Evolutionary conservation across 495 filamentous ascomycete species (phyloP), one percentile per base, ranked within the genome.

Genomic region (Aspergillus panamensis): DNA sequence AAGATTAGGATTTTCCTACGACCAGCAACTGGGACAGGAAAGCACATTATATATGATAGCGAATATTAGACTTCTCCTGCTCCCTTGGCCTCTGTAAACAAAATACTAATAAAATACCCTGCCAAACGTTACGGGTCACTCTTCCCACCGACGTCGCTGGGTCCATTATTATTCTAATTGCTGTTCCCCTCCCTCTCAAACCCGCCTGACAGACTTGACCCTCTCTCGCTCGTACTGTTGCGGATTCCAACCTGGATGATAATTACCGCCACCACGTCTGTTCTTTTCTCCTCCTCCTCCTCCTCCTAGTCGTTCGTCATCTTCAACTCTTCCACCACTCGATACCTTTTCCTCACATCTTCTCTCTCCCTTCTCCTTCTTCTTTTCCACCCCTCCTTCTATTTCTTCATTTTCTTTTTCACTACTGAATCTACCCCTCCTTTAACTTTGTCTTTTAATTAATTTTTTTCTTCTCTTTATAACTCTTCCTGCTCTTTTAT

Each of bases 301-400:
- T 67, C 16, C 37, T 37, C 14, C 33, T 9, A 37, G n/a, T 52
- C 29, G 5, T 17, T 48, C 16, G 31, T 51, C 30, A 37, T 40
- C 32, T 32, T 52, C 50, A 21, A 20, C 50, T n/a, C 13, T 25
- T 50, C 21, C 25, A 29, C 25, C 48, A 31, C 16, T 16, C 8
- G 16, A 45, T 8, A 45, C 58, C 53, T 43, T 62, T 33, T 40
- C 52, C 60, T 62, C 57, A 62, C 57, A 39, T 48, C 63, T 61
- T 51, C 56, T 56, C 42, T 50, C 61, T 61, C 49, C 43, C 61
- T 42, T 60, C 16, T 39, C 54, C 53, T 51, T 49, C 30, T 57
- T n/a, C 58, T 58, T 58, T 32, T 39, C 53, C 65, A 59, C 53
- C 60, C 40, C 61, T 65, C 63, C 55, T 65, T 62, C 53, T 57